A percentile compares a stretch with the other conserved stretches of the same genome.
Evolutionary conservation across 352 stramenopile species (phyloP).

Genomic region (Globisporangium yorkense): DNA sequence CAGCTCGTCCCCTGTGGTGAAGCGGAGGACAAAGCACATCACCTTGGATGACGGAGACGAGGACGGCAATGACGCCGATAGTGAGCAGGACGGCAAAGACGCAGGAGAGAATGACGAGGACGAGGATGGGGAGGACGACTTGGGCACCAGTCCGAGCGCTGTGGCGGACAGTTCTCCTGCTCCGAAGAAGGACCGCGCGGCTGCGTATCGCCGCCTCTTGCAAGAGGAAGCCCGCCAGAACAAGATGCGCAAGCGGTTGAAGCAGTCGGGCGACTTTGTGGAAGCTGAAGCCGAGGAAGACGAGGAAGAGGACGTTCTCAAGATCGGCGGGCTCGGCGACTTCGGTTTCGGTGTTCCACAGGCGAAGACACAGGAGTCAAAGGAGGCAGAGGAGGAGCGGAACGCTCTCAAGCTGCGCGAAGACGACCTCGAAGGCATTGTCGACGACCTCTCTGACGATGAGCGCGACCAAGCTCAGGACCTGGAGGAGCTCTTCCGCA

Average conservation of each 20-base stretch:
- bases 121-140: conserved; percentile 13
- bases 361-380: conserved; percentile 59
- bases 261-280: conserved; percentile 51
- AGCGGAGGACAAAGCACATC: conserved; percentile 35
- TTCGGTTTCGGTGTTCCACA: conserved; percentile 82
- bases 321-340: conserved; percentile 75
- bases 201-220: conserved; percentile 59
- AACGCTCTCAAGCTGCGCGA: conserved; percentile 68
- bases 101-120: conserved; percentile 23
- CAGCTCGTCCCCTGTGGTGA: conserved; percentile 6
- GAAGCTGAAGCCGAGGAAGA: conserved; percentile 85
- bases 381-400: conserved; percentile 73
- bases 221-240: conserved; percentile 49
- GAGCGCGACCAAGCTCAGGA: conserved; percentile 60
- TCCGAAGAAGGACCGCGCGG: conserved; percentile 53
- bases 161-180: not conserved
- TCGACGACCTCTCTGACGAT: conserved; percentile 83
- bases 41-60: conserved; percentile 18
- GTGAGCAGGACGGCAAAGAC: conserved; percentile 44
- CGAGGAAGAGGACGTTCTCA: conserved; percentile 77
- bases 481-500: conserved; percentile 69
- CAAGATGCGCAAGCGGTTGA: conserved; percentile 52
- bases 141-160: conserved; percentile 1
- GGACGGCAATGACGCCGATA: conserved; percentile 59
- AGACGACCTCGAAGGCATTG: conserved; percentile 80